Evolutionary conservation across 805 yeast species (phyloP).

Genomic region (Debaryomyces hansenii): DNA sequence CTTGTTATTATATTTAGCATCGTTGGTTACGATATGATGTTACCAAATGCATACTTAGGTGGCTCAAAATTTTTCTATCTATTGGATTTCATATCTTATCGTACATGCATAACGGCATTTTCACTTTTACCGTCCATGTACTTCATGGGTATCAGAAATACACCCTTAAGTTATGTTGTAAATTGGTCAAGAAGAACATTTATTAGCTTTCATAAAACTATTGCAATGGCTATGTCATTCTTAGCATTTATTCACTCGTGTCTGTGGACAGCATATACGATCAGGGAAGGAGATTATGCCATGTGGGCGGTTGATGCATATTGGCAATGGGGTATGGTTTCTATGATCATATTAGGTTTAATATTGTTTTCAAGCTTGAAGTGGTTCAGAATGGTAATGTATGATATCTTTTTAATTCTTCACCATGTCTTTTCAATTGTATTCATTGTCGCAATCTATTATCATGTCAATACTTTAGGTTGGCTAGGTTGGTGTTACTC

Average conservation of each 20-base stretch:
- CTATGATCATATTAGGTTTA: constrained; percentile 7
- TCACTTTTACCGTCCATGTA: constrained; percentile 3
- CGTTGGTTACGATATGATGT: not conserved
- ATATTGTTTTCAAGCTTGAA: constrained; percentile 13
- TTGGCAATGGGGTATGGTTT: constrained; percentile 2
- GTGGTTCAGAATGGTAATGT: constrained; percentile 1
- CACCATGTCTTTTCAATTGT: constrained; percentile 2
- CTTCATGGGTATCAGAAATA: constrained; percentile 4
- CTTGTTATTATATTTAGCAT: constrained; percentile 1
- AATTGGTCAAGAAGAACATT: constrained; percentile 2
- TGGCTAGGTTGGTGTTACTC: constrained; percentile 7
- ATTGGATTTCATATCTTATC: constrained; percentile 3
- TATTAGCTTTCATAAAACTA: constrained; percentile 1
- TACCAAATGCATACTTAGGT: constrained; percentile 5
- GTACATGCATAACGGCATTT: constrained; percentile 3
- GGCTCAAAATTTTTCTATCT: constrained; percentile 1
- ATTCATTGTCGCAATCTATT: constrained; percentile 3
- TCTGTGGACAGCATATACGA: constrained; percentile 3
- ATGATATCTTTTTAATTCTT: constrained; percentile 2
- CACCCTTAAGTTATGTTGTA: not conserved
- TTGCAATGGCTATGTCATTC: constrained; percentile 1
- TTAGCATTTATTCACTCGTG: constrained; percentile 3
- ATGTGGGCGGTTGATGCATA: constrained; percentile 2
- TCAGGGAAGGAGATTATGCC: not conserved
- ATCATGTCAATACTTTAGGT: constrained; percentile 1